Percentiles rank a stretch among this genome's conserved stretches.
Conservation (phyloP, 148 eudicot genomes). For the Agrostemma githago region DNA sequence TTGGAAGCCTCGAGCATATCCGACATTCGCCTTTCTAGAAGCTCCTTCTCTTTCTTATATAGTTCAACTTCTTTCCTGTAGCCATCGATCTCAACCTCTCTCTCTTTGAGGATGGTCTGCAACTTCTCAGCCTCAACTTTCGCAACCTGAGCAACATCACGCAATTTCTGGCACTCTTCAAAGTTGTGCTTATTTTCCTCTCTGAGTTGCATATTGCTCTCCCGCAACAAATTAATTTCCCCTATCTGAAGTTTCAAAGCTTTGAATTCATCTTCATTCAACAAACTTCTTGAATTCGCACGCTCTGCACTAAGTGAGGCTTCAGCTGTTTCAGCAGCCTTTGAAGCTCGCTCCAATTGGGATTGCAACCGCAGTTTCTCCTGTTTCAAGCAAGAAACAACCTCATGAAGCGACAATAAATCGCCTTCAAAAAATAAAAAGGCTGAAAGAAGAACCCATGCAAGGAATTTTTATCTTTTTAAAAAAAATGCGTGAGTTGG, state of each 20-base stretch:
- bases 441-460: neutral
- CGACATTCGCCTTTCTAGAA: conserved; percentile 41
- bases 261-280: conserved; percentile 84
- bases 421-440: neutral
- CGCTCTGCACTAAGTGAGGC: conserved; percentile 65
- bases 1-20: conserved; percentile 67
- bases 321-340: conserved; percentile 72
- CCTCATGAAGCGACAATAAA: neutral
- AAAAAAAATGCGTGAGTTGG: neutral
- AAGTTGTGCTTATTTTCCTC: conserved; percentile 86
- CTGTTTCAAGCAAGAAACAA: conserved; percentile 32
- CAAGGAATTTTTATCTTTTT: neutral
- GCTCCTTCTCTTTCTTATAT: conserved; percentile 49
- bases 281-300: conserved; percentile 54
- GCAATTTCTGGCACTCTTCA: conserved; percentile 90
- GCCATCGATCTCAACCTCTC: conserved; percentile 50
- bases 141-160: conserved; percentile 48
- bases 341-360: conserved; percentile 76
- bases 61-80: conserved; percentile 47
- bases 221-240: conserved; percentile 86
- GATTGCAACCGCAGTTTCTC: conserved; percentile 87
- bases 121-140: conserved; percentile 54
- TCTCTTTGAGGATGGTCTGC: conserved; percentile 47
- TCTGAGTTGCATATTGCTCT: conserved; percentile 85
- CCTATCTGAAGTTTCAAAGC: conserved; percentile 79